Conservation (phyloP, 257 asterid genomes). For the Lycium ferocissimum region DNA sequence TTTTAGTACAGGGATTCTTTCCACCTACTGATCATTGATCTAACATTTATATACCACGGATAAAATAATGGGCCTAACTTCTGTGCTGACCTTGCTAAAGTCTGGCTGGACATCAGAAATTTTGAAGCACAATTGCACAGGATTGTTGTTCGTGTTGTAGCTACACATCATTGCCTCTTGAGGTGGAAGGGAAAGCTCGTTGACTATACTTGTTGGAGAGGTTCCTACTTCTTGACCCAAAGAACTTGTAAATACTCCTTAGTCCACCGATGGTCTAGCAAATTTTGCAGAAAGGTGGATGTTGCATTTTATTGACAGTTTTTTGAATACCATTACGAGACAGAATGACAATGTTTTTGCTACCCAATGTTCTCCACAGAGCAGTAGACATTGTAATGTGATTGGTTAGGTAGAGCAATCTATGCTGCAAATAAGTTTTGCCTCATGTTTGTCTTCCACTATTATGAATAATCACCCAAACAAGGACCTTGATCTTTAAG, state of each 20-base stretch:
- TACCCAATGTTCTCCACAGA: not conserved
- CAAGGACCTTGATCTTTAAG: conserved; percentile 21
- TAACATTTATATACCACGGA: not conserved
- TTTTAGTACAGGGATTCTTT: not conserved
- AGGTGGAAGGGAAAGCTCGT: conserved; percentile 94
- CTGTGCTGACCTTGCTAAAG: conserved; percentile 19
- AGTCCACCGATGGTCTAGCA: not conserved
- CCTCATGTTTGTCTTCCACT: not conserved
- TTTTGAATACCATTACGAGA: not conserved
- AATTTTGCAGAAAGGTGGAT: conserved; percentile 11
- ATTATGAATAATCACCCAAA: conserved; percentile 16
- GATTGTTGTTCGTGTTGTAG: conserved; percentile 87
- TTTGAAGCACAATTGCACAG: conserved; percentile 87
- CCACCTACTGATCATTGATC: not conserved
- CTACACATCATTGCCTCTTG: conserved; percentile 88
- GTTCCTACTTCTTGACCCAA: conserved; percentile 6
- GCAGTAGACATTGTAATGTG: not conserved
- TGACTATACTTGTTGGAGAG: conserved; percentile 53
- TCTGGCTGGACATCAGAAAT: conserved; percentile 79
- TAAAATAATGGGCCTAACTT: conserved; percentile 13
- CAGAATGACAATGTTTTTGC: not conserved
- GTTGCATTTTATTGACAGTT: not conserved
- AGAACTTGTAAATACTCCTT: not conserved
- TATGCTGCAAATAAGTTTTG: conserved; percentile 6
- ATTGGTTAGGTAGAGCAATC: not conserved